These are phyloP conservation scores for Fusarium ramigenum DNA, from an alignment of 2,329 filamentous ascomycete genomes.

Conservation along the genomic window DNA sequence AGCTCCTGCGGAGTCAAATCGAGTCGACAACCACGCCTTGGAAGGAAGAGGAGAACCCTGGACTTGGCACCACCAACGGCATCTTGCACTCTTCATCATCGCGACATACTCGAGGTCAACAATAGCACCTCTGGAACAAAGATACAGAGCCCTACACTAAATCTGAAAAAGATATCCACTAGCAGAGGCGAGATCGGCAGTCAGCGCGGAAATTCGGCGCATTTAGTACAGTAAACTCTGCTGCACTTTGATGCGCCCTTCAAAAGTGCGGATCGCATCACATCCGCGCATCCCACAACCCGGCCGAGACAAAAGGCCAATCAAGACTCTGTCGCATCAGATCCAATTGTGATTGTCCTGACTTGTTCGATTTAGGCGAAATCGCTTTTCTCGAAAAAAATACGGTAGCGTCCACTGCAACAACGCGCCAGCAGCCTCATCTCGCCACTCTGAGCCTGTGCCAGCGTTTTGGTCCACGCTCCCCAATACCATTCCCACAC, in stretches of 20 bases:
- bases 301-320: slow-evolving; percentile 24
- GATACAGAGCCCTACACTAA: slow-evolving; percentile 12
- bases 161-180: slow-evolving; percentile 9
- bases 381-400: slow-evolving; percentile 25
- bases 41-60: slow-evolving; percentile 18
- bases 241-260: slow-evolving; percentile 20
- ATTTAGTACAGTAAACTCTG: slow-evolving; percentile 13
- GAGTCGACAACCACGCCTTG: slow-evolving; percentile 12
- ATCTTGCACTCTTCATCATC: slow-evolving; percentile 4
- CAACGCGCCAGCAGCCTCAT: slow-evolving; percentile 29
- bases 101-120: neutral
- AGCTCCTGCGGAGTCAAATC: slow-evolving; percentile 1
- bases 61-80: slow-evolving; percentile 18
- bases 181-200: slow-evolving; percentile 30
- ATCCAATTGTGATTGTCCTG: slow-evolving; percentile 28
- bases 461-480: slow-evolving; percentile 26
- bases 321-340: slow-evolving; percentile 38
- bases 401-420: slow-evolving; percentile 10
- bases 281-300: slow-evolving; percentile 24
- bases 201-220: slow-evolving; percentile 32
- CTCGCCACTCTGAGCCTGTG: slow-evolving; percentile 36
- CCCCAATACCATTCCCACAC: slow-evolving; percentile 26
- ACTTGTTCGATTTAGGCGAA: slow-evolving; percentile 34
- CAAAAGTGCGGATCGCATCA: slow-evolving; percentile 41
- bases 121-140: neutral